These are phyloP conservation scores for Cucumis hystrix DNA, from an alignment of 306 rosid genomes.

Conservation along the genomic window DNA sequence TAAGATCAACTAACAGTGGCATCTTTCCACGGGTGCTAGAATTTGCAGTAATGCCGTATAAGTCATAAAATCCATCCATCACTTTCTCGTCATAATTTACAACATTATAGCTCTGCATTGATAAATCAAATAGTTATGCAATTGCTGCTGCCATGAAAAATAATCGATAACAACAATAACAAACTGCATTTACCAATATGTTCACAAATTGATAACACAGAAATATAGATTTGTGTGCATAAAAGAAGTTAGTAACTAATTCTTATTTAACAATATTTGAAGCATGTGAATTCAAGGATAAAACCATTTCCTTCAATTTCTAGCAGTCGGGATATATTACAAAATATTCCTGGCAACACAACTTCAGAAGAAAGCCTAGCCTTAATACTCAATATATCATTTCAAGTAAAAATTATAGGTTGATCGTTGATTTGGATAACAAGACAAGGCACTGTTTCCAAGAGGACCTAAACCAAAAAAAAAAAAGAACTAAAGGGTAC, in stretches of 20 bases:
- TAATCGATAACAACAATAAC: not conserved
- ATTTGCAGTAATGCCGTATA: slow-evolving; percentile 50
- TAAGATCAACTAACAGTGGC: slow-evolving; percentile 82
- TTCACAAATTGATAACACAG: not conserved
- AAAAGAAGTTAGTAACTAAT: not conserved
- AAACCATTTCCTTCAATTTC: not conserved
- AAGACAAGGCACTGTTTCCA: not conserved
- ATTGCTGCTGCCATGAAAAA: not conserved
- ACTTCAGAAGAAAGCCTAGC: not conserved
- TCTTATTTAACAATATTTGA: not conserved
- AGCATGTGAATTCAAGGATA: not conserved
- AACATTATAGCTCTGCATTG: slow-evolving; percentile 65
- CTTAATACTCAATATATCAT: not conserved
- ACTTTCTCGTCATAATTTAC: slow-evolving; percentile 76
- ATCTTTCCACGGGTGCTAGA: slow-evolving; percentile 68
- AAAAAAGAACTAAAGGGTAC: not conserved
- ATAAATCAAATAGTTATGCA: not conserved
- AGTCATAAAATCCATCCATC: slow-evolving; percentile 94
- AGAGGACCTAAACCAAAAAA: not conserved
- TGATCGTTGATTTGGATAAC: not conserved
- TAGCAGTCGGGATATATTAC: not conserved
- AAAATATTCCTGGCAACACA: not conserved
- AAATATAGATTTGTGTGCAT: not conserved
- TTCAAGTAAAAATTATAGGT: not conserved
- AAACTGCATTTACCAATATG: not conserved